Evolutionary conservation across 352 stramenopile species (phyloP), one percentile per base, ranked within the genome.

Genomic region (Plasmopara muralis): DNA sequence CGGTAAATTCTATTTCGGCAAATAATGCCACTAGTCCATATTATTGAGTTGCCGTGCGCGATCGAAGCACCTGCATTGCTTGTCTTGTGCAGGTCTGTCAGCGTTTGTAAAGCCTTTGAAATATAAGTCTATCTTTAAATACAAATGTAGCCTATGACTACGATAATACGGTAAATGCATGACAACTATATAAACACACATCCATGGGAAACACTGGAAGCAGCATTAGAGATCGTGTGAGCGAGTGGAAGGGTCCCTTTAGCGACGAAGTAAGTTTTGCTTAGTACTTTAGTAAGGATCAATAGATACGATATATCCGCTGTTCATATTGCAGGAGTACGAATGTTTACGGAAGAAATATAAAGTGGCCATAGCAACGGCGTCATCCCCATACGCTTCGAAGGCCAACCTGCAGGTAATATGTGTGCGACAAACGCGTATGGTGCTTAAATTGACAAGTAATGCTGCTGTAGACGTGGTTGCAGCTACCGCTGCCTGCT

Each of bases 181-280:
- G 20, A 3, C 20, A 25, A 3, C 20, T 25, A 25, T 25, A 25
- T 3, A 25, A 25, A 25, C 1, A 25, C n/a, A 25, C 31, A 35
- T 35, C 31, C 31, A 83, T 83, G 72, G 72, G 72, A 34, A 83
- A 78, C 43, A 57, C 39, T 18, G 33, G 45, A 29, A 68, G 55
- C 50, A 63, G 34, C 49, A 37, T 43, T 13, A 10, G 28, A 40
- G 53, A 18, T 30, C 40, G 37, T 50, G 28, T 34, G 50, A 33
- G 25, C 46, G 77, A 77, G 47, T 87, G 79, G 79, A 90, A 89
- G 64, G 82, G 82, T 0, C 82, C 82, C 0, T 93, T 93, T 53
- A 90, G 82, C 50, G 82, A 93, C 49, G 60, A 82, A 44, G 82
- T 88, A 25, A 13, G 16, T 10, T 45, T 9, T 9, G 18, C n/a